phyloP scores from a whole-genome alignment of 345 rosid genomes.

The Cardamine resedifolia region DNA sequence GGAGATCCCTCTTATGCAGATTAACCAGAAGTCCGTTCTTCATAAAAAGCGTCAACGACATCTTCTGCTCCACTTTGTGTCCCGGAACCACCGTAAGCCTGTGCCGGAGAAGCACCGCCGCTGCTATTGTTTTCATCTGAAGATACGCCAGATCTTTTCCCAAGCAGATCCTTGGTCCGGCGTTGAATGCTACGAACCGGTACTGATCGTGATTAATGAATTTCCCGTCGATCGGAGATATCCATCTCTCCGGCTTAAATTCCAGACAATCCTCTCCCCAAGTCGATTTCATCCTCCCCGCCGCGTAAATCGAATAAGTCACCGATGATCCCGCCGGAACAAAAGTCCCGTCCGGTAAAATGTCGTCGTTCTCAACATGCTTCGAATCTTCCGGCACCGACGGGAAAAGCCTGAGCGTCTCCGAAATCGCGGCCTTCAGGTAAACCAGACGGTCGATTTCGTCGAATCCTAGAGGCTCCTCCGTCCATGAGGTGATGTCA shows the following conservation, averaged over 20 bases:
- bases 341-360: constrained; percentile 81
- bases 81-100: constrained; percentile 62
- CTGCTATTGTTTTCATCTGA: constrained; percentile 89
- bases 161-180: constrained; percentile 84
- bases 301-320: constrained; percentile 79
- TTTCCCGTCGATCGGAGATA: constrained; percentile 53
- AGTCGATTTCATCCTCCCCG: constrained; percentile 76
- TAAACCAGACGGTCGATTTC: constrained; percentile 72
- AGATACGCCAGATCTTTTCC: constrained; percentile 88
- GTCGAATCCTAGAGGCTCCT: constrained; percentile 71
- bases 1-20: constrained; percentile 58
- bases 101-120: constrained; percentile 74
- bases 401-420: constrained; percentile 87
- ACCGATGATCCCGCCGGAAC: constrained; percentile 91
- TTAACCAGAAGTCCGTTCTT: constrained; percentile 74
- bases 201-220: constrained; percentile 63
- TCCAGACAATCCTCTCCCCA: constrained; percentile 95
- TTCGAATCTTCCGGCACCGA: constrained; percentile 93
- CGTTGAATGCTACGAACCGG: constrained; percentile 85
- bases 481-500: constrained; percentile 55
- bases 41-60: constrained; percentile 93
- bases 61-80: constrained; percentile 91
- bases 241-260: constrained; percentile 82
- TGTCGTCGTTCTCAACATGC: constrained; percentile 70
- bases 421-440: constrained; percentile 82